Base-by-base conservation (phyloP, 305 asterid species). In the Solanum chacoense region DNA sequence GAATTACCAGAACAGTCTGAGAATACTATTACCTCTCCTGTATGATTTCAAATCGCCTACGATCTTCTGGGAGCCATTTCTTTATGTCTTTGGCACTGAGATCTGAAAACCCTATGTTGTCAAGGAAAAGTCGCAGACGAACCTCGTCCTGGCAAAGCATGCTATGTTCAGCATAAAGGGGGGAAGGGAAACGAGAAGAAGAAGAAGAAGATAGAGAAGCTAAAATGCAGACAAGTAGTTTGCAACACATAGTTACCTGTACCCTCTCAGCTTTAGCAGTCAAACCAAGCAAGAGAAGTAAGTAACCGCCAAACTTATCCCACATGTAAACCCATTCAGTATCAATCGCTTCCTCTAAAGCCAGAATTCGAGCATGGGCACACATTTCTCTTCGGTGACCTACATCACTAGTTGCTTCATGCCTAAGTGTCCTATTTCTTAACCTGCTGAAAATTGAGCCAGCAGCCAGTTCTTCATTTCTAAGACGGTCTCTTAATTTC, bases 311-410 rank as follows among this genome's bases (percentile, higher is more conserved):
- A 88, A 98, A 98, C 92, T 95, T 96, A 93, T 98, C 99, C 99
- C 99, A 98, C 99, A 98, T 98, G 94, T 96, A 98, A 74, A 98
- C 99, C 99, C 99, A 98, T 86, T 98, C 99, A 24, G 99, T 98
- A 91, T 98, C 99, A 90, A 98, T 98, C 89, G 99, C 99, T 93
- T 98, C 99, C 93, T 96, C 99, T 88, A 98, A 94, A 88, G 98
- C 98, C 59, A 98, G 94, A 88, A 98, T 98, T 91, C 99, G 93
- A 84, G 99, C 99, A 95, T 96, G 99, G 72, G 99, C 99, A 92
- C 99, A 95, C 97, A 96, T 93, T 90, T 96, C 99, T 93, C 99
- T 95, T 93, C 96, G 94, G 89, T 96, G 98, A 35, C 98, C 98
- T 69, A 94, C 93, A 89, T 96, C 99, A 93, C 93, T 90, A 88